Evolutionary conservation across 768 basidiomycete genomes (phyloP), one percentile per base, ranked within the genome.

Genomic region (Lactarius trivialis): DNA sequence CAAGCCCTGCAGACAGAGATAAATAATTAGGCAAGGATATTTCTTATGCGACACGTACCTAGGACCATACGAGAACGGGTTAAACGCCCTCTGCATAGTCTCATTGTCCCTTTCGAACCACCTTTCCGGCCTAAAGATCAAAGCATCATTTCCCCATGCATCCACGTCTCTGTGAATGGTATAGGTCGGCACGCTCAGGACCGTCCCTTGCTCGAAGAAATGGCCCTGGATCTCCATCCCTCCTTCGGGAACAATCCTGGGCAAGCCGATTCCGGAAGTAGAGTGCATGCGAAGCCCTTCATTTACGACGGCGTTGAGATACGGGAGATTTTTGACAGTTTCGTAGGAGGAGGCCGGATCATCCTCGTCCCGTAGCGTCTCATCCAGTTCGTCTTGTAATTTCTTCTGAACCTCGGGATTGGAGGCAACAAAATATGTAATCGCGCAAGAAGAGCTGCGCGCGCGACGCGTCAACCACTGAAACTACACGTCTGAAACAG

Each of bases 261-360:
- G 90, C 19, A 97, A 82, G 15, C 94, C 94, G 32, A 94, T 77
- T 5, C 85, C 82, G 4, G 87, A 89, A 0, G 93, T 93, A 1
- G 90, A 89, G 75, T 95, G 92, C 8, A 93, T 71, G 2, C 94
- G 85, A 33, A 97, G 79, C 3, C 80, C 86, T 74, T 97, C 94
- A 71, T 91, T 85, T 75, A 96, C 89, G 72, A 87, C 89, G 0
- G 93, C 93, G 51, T 91, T 85, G 67, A 95, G 81, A 73, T 91
- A 94, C 7, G 86, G 81, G 19, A 92, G 76, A 1, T 76, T 77
- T 72, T 93, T 93, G 58, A 90, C 82, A 62, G 85, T 81, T 58
- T 88, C 85, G 58, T 76, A 85, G 1, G 81, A 83, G 21, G 84
- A 77, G 21, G 85, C 84, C 3, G 75, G 70, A 69, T 88, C 86